These are phyloP conservation scores for Forsythia viridissima DNA, from an alignment of 257 asterid genomes.

Conservation along the genomic window DNA sequence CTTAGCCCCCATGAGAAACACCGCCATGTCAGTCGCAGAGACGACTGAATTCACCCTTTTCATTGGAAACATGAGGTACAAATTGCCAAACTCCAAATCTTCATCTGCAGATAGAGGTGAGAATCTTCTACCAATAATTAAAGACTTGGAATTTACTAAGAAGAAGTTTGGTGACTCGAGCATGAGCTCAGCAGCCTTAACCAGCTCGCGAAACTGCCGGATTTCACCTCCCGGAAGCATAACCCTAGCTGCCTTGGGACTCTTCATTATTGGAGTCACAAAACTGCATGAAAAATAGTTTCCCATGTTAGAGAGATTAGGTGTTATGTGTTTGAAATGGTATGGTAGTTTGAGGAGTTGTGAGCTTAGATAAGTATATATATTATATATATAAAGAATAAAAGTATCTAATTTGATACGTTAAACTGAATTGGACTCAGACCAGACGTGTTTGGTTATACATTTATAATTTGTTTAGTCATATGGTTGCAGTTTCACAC, in stretches of 20 bases:
- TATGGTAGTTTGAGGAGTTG: not conserved
- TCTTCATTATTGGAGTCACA: slow-evolving; percentile 24
- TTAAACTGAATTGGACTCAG: not conserved
- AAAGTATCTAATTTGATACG: not conserved
- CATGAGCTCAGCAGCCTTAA: slow-evolving; percentile 78
- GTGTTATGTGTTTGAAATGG: not conserved
- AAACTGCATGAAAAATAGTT: slow-evolving; percentile 53
- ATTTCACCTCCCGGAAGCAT: slow-evolving; percentile 66
- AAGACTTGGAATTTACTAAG: slow-evolving; percentile 50
- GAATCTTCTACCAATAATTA: slow-evolving; percentile 52
- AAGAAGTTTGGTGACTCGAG: slow-evolving; percentile 55
- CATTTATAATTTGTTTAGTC: no score
- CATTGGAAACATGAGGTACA: slow-evolving; percentile 64
- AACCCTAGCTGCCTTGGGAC: slow-evolving; percentile 52
- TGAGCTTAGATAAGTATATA: not conserved
- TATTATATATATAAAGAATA: not conserved
- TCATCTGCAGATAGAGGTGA: slow-evolving; percentile 70
- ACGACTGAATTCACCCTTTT: slow-evolving; percentile 50
- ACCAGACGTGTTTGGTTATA: no score
- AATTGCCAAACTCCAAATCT: slow-evolving; percentile 53
- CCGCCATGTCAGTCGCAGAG: slow-evolving; percentile 61
- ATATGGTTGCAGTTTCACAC: not conserved
- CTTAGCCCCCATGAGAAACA: slow-evolving; percentile 44
- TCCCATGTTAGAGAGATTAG: slow-evolving; percentile 47
- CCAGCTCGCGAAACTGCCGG: slow-evolving; percentile 52